Evolutionary conservation across 2,329 filamentous ascomycete species (phyloP), one percentile per base, ranked within the genome.

Genomic region (Trichoderma sp.): DNA sequence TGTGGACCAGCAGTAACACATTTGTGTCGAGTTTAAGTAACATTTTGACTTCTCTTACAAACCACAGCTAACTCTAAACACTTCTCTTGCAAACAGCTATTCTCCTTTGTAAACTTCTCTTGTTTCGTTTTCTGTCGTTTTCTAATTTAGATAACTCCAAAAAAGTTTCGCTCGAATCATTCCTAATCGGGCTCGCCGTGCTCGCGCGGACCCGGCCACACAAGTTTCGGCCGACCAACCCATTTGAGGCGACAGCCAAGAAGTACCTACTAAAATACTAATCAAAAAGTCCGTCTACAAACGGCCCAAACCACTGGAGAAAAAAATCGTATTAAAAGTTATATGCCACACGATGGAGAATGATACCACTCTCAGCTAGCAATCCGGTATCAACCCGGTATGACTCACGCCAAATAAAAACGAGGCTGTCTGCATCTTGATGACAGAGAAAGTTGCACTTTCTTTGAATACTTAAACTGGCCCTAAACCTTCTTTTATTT

Each of bases 101-200:
- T 45, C 3, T n/a, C 41, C 0, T 45, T 1, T n/a, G 41, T 45
- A n/a, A n/a, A 53, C 31, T 67, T 67, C 50, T 53, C 31, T 21
- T n/a, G 2, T 3, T 29, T 53, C n/a, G 18, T 56, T 56, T 24
- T 24, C 21, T 5, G 0, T 56, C 50, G 50, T 56, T 56, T 56
- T 14, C 50, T 56, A n/a, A 45, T 24, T 24, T 24, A 56, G 50
- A 56, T 3, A 53, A 56, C 50, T 12, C 4, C n/a, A 14, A 53
- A 35, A 56, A 68, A 59, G 16, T 12, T 18, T 18, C n/a, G 56
- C 56, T 21, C 21, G 11, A 72, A 27, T 62, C 38, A 33, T 63
- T 53, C 68, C 68, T 53, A 72, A 50, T 72, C 68, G 68, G 68
- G 68, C 38, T 72, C 68, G 38, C 68, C 68, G 68, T 59, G 27